These are phyloP conservation scores for Russula emetica DNA, from an alignment of 768 basidiomycete species.

Conservation along the genomic window DNA sequence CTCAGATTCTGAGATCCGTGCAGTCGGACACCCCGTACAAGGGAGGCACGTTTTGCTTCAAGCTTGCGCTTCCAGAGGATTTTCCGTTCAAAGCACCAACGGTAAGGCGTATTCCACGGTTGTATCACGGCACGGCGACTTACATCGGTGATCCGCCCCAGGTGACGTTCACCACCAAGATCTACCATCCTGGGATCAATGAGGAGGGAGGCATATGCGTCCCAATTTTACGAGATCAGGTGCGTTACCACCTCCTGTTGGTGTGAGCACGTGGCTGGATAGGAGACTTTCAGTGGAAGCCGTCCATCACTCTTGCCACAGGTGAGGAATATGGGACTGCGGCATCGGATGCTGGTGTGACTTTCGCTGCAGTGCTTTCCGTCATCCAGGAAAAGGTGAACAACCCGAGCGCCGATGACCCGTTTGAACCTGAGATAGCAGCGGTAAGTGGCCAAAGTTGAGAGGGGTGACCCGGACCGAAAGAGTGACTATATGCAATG, in stretches of 20 bases:
- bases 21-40: slow-evolving; percentile 81
- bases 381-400: slow-evolving; percentile 82
- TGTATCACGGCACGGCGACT: not conserved
- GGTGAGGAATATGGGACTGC: slow-evolving; percentile 40
- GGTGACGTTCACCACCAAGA: slow-evolving; percentile 82
- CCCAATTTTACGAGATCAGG: slow-evolving; percentile 79
- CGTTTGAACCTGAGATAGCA: slow-evolving; percentile 84
- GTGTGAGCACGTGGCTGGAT: slow-evolving; percentile 7
- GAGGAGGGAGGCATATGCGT: slow-evolving; percentile 86
- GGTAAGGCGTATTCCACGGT: slow-evolving; percentile 38
- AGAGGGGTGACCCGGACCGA: not conserved
- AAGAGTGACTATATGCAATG: slow-evolving; percentile 2
- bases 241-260: slow-evolving; percentile 33
- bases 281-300: slow-evolving; percentile 65
- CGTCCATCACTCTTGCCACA: slow-evolving; percentile 65
- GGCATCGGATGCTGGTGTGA: not conserved
- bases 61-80: slow-evolving; percentile 63
- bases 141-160: slow-evolving; percentile 32
- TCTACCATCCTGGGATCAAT: slow-evolving; percentile 89
- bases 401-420: slow-evolving; percentile 84
- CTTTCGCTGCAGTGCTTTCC: slow-evolving; percentile 50
- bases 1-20: slow-evolving; percentile 12
- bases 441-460: slow-evolving; percentile 46
- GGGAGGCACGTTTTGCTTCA: slow-evolving; percentile 74
- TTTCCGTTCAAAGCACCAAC: slow-evolving; percentile 86